Conservation (phyloP, 345 rosid genomes). For the Raphanus raphanistrum region DNA sequence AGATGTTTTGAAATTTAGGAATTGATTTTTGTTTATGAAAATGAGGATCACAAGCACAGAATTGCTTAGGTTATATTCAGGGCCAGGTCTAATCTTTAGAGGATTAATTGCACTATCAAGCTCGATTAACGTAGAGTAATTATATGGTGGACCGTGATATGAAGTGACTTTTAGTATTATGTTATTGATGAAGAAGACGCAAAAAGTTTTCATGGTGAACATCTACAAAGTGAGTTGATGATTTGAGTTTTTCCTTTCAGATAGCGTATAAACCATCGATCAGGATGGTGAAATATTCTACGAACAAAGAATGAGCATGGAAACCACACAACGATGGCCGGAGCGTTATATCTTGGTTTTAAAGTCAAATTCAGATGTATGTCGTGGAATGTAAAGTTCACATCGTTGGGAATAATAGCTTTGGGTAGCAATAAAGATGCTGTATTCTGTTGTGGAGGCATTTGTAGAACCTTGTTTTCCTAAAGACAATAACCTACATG, state of each 20-base stretch:
- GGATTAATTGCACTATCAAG: not conserved
- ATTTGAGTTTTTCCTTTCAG: not conserved
- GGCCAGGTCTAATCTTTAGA: not conserved
- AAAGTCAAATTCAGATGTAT: too few relatives aligned
- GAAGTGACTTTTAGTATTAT: not conserved
- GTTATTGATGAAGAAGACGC: not conserved
- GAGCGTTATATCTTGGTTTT: too few relatives aligned
- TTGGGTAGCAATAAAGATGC: not conserved
- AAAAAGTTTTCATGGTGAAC: not conserved
- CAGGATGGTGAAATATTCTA: too few relatives aligned
- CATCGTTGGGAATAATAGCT: not conserved
- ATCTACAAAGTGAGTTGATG: not conserved
- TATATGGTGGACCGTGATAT: not conserved
- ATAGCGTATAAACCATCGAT: not conserved
- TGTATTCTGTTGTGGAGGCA: not conserved
- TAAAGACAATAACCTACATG: not conserved
- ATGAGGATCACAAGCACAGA: not conserved
- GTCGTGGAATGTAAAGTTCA: too few relatives aligned
- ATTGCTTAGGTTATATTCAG: not conserved
- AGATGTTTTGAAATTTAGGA: not conserved
- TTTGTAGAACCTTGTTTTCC: not conserved
- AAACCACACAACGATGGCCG: too few relatives aligned
- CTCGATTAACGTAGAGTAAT: not conserved
- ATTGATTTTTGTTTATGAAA: not conserved
- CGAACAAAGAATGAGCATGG: too few relatives aligned